Base-by-base conservation (phyloP, 2,329 filamentous ascomycete species). In the Alternaria hordeiaustralica region DNA sequence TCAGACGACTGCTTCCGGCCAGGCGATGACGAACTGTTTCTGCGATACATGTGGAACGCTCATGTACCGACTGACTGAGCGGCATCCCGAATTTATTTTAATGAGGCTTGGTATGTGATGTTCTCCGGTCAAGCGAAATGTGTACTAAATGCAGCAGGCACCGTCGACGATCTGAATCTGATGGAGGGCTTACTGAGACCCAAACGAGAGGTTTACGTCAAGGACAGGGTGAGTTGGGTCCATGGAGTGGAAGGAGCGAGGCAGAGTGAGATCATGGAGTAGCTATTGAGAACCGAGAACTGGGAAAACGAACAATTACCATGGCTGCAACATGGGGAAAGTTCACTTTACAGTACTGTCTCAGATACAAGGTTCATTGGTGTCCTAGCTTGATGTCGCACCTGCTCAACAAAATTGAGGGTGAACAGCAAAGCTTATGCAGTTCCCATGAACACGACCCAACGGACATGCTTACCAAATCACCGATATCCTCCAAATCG, bases 1-100 rank as follows among this genome's bases (percentile, higher is more conserved):
- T 0, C 41, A 63, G 13, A 75, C 74, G 0, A 83, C 87, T 44
- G 79, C 65, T 0, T 81, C 65, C 3, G 64, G 66, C 5, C 66
- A 69, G 25, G 53, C 55, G 51, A 91, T 91, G 88, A 85, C 85
- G 12, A 90, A 90, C 71, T 81, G 82, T 71, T 91, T 90, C 76
- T 91, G 89, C 68, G 79, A 72, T 1, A 84, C 80, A 0, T 91
- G 89, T 71, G 88, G 89, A 2, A 85, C 85, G 0, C 82, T 90
- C 6, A 85, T 90, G 86, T 90, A 89, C 67, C 83, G 88, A 5
- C 53, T 33, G 12, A 21, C 7, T 21, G 26, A 51, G 4, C 2
- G 12, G 8, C 11, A 51, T 33, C 47, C 47, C 8, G 47, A 33
- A 4, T 15, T 51, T 9, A 21, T 0, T 2, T 0, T 51, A 21